Conservation (phyloP, 2,329 filamentous ascomycete genomes). For the Penicillium paneum region DNA sequence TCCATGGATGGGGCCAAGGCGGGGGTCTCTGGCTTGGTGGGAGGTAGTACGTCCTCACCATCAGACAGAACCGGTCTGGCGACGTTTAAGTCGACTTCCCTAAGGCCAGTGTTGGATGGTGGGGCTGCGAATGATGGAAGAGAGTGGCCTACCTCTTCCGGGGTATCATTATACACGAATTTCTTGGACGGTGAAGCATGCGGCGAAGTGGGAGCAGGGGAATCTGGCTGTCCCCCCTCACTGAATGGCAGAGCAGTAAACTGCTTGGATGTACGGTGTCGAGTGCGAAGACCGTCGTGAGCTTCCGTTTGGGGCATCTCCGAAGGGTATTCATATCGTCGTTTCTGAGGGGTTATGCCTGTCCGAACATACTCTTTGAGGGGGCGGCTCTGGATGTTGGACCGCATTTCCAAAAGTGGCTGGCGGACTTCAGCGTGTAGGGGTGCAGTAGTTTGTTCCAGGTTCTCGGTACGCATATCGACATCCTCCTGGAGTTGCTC, state of each 20-base stretch:
- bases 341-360: constrained; percentile 79
- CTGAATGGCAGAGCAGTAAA: constrained; percentile 32
- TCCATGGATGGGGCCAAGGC: constrained; percentile 2
- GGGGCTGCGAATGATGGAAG: constrained; percentile 27
- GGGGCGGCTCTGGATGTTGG: constrained; percentile 60
- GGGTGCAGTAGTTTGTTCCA: constrained; percentile 61
- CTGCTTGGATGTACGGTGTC: constrained; percentile 45
- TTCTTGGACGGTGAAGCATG: constrained; percentile 49
- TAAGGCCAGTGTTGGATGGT: constrained; percentile 45
- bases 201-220: constrained; percentile 22
- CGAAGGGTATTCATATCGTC: constrained; percentile 75
- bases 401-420: constrained; percentile 68
- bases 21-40: constrained; percentile 15
- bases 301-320: constrained; percentile 71
- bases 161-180: constrained; percentile 52
- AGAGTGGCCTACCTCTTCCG: constrained; percentile 38
- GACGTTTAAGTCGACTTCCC: constrained; percentile 53
- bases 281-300: constrained; percentile 57
- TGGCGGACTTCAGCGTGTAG: constrained; percentile 60
- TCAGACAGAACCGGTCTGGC: constrained; percentile 32
- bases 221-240: constrained; percentile 24
- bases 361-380: constrained; percentile 81
- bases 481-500: constrained; percentile 67
- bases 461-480: constrained; percentile 55
- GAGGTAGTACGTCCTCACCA: constrained; percentile 9